Evolutionary conservation across 1,284 basidiomycete species (phyloP).

Genomic region (Rhizoctonia solani): DNA sequence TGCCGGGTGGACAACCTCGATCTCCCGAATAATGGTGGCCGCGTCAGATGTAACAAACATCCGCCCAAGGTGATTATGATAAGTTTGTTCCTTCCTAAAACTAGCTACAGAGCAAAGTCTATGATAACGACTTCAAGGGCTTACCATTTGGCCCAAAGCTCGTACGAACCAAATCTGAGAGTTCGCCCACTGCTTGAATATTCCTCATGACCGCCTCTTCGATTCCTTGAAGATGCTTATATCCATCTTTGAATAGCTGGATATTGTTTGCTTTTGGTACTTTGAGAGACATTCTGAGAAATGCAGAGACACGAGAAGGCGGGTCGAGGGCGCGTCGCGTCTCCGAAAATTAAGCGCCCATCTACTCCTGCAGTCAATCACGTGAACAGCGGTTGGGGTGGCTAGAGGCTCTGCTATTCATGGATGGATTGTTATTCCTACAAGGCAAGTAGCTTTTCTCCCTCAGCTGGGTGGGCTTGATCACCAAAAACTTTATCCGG

Average conservation of each 20-base stretch:
- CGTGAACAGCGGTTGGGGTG: too few species aligned
- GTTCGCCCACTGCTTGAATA: slow-evolving; percentile 92
- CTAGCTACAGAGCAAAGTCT: neutral
- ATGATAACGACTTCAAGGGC: slow-evolving; percentile 42
- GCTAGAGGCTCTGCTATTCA: too few species aligned
- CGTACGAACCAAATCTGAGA: slow-evolving; percentile 94
- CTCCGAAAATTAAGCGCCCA: slow-evolving; percentile 34
- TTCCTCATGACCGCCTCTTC: slow-evolving; percentile 95
- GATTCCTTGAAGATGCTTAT: slow-evolving; percentile 89
- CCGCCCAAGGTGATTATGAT: slow-evolving; percentile 95
- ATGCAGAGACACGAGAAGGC: slow-evolving; percentile 1
- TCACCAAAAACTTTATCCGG: too few species aligned
- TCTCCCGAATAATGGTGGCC: slow-evolving; percentile 97
- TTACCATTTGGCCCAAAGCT: slow-evolving; percentile 94
- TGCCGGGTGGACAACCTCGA: slow-evolving; percentile 98
- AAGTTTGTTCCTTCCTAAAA: slow-evolving; percentile 86
- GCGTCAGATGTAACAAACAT: slow-evolving; percentile 99
- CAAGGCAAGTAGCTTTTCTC: too few species aligned
- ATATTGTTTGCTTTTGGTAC: slow-evolving; percentile 89
- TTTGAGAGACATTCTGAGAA: slow-evolving; percentile 80
- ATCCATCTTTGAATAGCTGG: slow-evolving; percentile 94
- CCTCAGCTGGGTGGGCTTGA: too few species aligned
- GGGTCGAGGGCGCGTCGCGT: slow-evolving; percentile 36
- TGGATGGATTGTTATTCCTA: too few species aligned
- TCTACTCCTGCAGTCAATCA: too few species aligned